phyloP scores from a whole-genome alignment of 148 eudicot genomes.

The Fallopia convolvulus region DNA sequence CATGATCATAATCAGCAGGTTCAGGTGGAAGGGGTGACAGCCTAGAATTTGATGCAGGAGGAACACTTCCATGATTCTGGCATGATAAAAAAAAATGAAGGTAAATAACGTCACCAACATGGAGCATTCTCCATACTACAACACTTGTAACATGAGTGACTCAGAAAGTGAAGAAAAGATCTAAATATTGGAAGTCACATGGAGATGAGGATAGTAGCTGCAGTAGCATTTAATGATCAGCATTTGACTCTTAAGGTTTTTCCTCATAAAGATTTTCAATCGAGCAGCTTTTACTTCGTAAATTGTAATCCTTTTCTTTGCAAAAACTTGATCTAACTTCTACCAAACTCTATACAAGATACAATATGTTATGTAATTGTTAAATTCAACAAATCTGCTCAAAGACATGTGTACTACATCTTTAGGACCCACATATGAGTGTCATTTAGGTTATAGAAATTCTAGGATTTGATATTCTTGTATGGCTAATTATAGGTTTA shows the following conservation, averaged over 20 bases:
- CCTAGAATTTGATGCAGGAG: slow-evolving; percentile 50
- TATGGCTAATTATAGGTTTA: background rate
- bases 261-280: background rate
- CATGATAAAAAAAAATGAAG: slow-evolving; percentile 1
- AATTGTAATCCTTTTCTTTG: too few species aligned
- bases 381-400: too few species aligned
- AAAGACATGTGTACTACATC: too few species aligned
- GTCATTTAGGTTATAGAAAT: background rate
- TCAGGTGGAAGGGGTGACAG: slow-evolving; percentile 83
- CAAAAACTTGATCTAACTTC: background rate
- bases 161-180: too few species aligned
- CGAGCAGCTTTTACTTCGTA: background rate
- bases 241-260: background rate
- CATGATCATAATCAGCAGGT: slow-evolving; percentile 66
- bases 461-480: background rate
- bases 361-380: too few species aligned
- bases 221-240: background rate
- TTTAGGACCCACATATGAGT: background rate
- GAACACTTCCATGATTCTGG: slow-evolving; percentile 59
- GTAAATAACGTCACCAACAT: background rate
- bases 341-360: background rate
- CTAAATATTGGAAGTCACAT: background rate
- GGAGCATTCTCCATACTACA: slow-evolving; percentile 7
- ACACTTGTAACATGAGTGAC: background rate
- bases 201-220: background rate